Evolutionary conservation across 495 filamentous ascomycete genomes (phyloP).

Genomic region (Venustampulla echinocandica): DNA sequence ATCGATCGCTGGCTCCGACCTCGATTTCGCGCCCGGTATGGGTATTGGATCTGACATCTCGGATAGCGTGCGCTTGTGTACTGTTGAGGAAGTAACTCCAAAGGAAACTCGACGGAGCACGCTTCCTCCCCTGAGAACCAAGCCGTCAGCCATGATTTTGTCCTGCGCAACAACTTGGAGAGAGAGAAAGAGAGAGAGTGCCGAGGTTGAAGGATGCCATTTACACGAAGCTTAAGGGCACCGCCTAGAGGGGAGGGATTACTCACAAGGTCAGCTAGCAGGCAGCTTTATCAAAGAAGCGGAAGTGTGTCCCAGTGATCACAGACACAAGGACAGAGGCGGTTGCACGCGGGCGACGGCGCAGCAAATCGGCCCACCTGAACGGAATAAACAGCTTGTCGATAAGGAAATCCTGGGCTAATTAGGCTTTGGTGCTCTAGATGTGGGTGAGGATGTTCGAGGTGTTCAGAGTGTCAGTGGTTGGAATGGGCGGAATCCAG

Average conservation of each 20-base stretch:
- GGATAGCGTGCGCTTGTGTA: slow-evolving; percentile 29
- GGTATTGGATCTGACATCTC: slow-evolving; percentile 39
- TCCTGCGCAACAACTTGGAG: not conserved
- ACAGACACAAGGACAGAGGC: slow-evolving; percentile 3
- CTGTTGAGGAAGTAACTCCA: slow-evolving; percentile 26
- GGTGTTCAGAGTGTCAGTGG: too few species aligned
- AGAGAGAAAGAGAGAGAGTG: not conserved
- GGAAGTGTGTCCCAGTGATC: slow-evolving; percentile 14
- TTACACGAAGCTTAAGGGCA: not conserved
- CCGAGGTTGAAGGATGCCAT: too few species aligned
- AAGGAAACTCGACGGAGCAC: slow-evolving; percentile 32
- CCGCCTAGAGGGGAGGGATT: not conserved
- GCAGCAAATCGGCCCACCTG: too few species aligned
- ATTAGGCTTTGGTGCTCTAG: too few species aligned
- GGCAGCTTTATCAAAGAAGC: not conserved
- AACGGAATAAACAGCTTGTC: not conserved
- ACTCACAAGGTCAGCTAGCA: not conserved
- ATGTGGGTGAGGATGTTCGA: too few species aligned
- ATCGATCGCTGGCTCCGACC: slow-evolving; percentile 8
- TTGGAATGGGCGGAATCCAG: too few species aligned
- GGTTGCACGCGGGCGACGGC: not conserved
- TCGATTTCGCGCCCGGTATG: slow-evolving; percentile 23
- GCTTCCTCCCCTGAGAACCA: slow-evolving; percentile 31
- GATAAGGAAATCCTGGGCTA: too few species aligned
- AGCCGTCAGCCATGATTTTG: slow-evolving; percentile 29